These are phyloP conservation scores for Lenzites betulinus DNA, from an alignment of 768 basidiomycete genomes.

Conservation along the genomic window DNA sequence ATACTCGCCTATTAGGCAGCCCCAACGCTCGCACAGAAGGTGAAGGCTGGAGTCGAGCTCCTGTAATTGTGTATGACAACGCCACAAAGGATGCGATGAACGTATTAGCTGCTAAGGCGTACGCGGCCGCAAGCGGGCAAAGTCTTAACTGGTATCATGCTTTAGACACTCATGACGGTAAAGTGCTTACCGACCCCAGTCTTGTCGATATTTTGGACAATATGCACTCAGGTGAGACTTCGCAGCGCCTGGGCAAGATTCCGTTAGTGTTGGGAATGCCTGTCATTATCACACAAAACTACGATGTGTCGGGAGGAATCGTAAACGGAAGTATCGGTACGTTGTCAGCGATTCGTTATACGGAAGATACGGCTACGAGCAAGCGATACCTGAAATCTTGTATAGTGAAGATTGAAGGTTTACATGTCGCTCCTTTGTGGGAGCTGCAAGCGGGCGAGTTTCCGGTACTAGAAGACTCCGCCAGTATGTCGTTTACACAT, in stretches of 20 bases:
- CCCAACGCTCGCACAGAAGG: neutral
- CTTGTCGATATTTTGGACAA: neutral
- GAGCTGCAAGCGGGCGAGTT: too few species aligned
- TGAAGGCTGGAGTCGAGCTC: conserved; percentile 30
- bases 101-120: conserved; percentile 24
- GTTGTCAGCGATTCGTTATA: too few species aligned
- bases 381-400: too few species aligned
- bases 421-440: too few species aligned
- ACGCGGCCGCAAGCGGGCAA: conserved; percentile 23
- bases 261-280: too few species aligned
- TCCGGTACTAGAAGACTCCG: too few species aligned
- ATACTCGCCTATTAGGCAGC: neutral
- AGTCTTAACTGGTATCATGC: neutral
- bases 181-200: neutral
- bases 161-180: neutral
- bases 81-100: conserved; percentile 42
- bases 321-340: too few species aligned
- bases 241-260: too few species aligned
- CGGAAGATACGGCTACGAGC: too few species aligned
- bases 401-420: too few species aligned
- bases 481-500: too few species aligned
- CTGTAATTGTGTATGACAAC: conserved; percentile 42
- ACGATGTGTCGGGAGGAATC: too few species aligned
- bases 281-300: neutral
- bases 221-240: neutral